A percentile compares a stretch with the other conserved stretches of the same genome.
phyloP scores from a whole-genome alignment of 495 filamentous ascomycete genomes.

The Penicillium diatomitis region DNA sequence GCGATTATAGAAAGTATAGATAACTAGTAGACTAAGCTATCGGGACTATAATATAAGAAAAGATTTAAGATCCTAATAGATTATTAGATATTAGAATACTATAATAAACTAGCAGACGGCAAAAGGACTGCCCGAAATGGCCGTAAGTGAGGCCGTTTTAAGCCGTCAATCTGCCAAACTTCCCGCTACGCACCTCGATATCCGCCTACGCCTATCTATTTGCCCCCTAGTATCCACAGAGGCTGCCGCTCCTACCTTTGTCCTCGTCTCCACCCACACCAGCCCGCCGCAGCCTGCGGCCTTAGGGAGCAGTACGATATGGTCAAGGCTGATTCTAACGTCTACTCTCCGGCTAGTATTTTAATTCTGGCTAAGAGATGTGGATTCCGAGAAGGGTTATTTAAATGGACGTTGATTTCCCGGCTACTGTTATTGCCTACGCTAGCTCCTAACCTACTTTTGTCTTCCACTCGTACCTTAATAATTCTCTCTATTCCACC shows the following conservation, averaged over 20 bases:
- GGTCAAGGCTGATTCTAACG: constrained; percentile 1
- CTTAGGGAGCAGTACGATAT: not conserved
- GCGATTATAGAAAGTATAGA: too few relatives aligned
- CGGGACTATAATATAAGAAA: too few relatives aligned
- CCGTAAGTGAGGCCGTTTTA: constrained; percentile 12
- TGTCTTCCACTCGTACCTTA: not conserved
- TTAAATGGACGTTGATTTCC: constrained; percentile 3
- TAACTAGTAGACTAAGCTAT: too few relatives aligned
- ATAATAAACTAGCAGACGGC: constrained; percentile 13
- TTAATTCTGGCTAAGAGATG: constrained; percentile 3
- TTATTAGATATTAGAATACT: too few relatives aligned
- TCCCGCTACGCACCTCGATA: constrained; percentile 1
- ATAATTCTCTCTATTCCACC: constrained; percentile 1
- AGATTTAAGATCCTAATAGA: too few relatives aligned
- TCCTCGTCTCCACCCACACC: not conserved
- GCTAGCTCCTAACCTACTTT: constrained; percentile 1
- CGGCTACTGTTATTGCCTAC: constrained; percentile 1
- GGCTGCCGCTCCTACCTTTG: not conserved
- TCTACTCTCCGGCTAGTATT: constrained; percentile 1
- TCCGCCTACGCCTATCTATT: not conserved
- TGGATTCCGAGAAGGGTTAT: constrained; percentile 2
- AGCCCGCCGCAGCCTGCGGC: not conserved
- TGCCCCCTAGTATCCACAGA: not conserved
- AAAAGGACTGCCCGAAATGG: constrained; percentile 9
- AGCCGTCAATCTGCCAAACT: constrained; percentile 5